Base-by-base conservation (phyloP, 371 early-diverging fungal genomes). In the Haplosporangium sp. region DNA sequence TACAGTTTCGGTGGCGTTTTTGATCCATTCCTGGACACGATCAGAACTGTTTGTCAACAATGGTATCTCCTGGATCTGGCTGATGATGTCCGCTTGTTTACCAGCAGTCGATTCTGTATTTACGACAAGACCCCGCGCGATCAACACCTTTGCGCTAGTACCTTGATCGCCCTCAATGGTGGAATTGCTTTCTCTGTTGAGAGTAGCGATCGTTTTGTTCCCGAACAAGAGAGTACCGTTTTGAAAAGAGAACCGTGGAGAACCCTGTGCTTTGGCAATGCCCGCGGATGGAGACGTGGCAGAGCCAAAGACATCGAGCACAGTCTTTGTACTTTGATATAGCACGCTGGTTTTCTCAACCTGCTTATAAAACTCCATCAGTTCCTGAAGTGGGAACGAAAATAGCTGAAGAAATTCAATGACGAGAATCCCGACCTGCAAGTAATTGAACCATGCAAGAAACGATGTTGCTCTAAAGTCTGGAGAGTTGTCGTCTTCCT, bases 331-430 rank as follows among this genome's bases (percentile, higher is more conserved):
- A 18, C 71, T 71, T 16, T 69, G 70, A 12, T 66, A 66, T 57
- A 75, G 55, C 37, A 50, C 46, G 7, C 52, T 62, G 16, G 70
- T 75, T 55, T 66, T 70, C 29, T 60, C 76, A 0, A 64, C 62
- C 29, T 75, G 75, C 48, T 65, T 69, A 43, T 75, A 66, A 66
- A 70, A 75, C 55, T 69, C 76, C 64, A 88, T 83, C 41, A 89
- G 71, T 58, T 87, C 89, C 29, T 87, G 74, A 1, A 89, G 69
- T 0, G 87, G 89, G 47, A 89, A 89, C 0, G 86, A 83, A 62
- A 89, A 75, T 0, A 87, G 68, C 54, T 89, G 89, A 53, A 89
- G 81, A 50, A 89, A 86, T 48, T 89, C 89, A n/a, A 89, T 86
- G 42, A 87, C 65, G 0, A 89, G 73, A 54, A 89, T 87, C 12